Evolutionary conservation across 306 rosid genomes (phyloP), one percentile per base, ranked within the genome.

Genomic region (Cicer arietinum): DNA sequence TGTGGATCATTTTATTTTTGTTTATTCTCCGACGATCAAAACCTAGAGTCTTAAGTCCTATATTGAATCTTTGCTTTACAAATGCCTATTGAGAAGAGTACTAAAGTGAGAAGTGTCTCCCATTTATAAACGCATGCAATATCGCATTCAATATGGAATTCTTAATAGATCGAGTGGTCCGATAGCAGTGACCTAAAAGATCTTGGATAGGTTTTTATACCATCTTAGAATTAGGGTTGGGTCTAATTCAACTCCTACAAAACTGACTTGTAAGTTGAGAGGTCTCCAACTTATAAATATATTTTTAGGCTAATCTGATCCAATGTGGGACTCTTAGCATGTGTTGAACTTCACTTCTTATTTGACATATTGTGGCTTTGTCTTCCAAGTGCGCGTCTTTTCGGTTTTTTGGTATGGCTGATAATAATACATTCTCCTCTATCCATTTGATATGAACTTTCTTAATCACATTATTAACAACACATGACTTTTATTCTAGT

Each of bases 11-110:
- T 67, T 53, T 53, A 14, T 39, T 40, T 73, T 50, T 5, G 25
- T 80, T 20, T 75, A 10, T 37, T 58, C 16, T 79, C 57, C 61
- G 9, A 42, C 80, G 67, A 65, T 40, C n/a, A 64, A 72, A 76
- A 51, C 77, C 57, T 52, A 46, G n/a, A 25, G 58, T 51, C 14
- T 58, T 58, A 35, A 44, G 61, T 62, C 39, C 59, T 64, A 30
- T 73, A 43, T 18, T 12, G 22, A 58, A 13, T 41, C 42, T 30
- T 30, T 30, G 35, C 3, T 30, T 30, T 30, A 30, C 37, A 30
- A 3, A 3, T 30, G 5, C 37, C 37, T 30, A 30, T 30, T 30
- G 5, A 30, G 37, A 30, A 30, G 37, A 30, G 37, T 30, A 30
- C 37, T 30, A 30, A 30, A 30, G 37, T 30, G 37, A 30, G 37